Conservation (phyloP, 2,329 filamentous ascomycete species). For the Pseudogymnoascus sp. region DNA sequence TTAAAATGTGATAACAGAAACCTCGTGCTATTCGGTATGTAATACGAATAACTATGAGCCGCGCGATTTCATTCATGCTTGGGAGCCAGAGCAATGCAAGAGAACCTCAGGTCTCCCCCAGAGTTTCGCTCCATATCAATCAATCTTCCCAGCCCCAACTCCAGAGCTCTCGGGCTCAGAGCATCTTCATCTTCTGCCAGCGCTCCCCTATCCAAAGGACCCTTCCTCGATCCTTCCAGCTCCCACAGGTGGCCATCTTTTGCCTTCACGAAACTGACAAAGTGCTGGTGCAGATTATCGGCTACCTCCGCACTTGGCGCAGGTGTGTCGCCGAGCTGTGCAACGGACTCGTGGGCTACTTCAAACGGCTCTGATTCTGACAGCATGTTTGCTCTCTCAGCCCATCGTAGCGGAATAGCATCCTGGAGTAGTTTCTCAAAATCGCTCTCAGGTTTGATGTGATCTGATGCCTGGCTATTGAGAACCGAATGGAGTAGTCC, state of each 20-base stretch:
- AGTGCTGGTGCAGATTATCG: conserved; percentile 84
- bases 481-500: conserved; percentile 74
- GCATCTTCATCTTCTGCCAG: conserved; percentile 60
- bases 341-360: conserved; percentile 69
- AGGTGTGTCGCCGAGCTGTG: conserved; percentile 66
- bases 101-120: conserved; percentile 16
- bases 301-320: conserved; percentile 60
- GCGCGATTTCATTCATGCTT: neutral
- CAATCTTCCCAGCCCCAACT: conserved; percentile 45
- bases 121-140: conserved; percentile 15
- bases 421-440: conserved; percentile 59
- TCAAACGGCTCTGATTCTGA: conserved; percentile 75
- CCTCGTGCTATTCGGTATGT: neutral
- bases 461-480: conserved; percentile 60
- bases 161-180: conserved; percentile 66
- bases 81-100: conserved; percentile 15
- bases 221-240: conserved; percentile 61
- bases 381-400: conserved; percentile 62
- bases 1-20: neutral
- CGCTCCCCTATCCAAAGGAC: conserved; percentile 51
- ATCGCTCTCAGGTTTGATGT: conserved; percentile 24
- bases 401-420: conserved; percentile 61
- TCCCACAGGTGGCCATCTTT: conserved; percentile 62
- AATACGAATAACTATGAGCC: neutral
- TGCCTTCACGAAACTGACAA: conserved; percentile 85